Base-by-base conservation (phyloP, 305 asterid genomes). In the Caryopteris hybrid region DNA sequence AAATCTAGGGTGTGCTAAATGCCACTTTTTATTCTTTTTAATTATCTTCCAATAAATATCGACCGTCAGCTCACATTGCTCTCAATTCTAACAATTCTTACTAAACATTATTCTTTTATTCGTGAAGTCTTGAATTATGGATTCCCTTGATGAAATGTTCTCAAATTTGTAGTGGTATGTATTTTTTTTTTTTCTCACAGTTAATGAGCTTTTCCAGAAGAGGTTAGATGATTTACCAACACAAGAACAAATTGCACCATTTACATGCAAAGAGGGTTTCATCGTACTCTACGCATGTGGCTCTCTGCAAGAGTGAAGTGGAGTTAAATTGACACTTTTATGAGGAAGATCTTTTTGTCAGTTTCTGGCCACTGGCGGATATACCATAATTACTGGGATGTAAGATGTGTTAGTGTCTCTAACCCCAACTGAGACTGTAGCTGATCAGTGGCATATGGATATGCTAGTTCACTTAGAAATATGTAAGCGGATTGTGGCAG, bases 201-300 rank as follows among this genome's bases (percentile, higher is more conserved):
- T 20, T 64, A 57, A 51, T 68, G 63, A 68, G 73, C 70, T 41
- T 79, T 33, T 25, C 76, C 45, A 31, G 64, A 62, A 75, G 71
- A 62, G 64, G 56, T 45, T 59, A 51, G 71, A 33, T 64, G 72
- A 68, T 39, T 42, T 50, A 21, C 68, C 39, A 20, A 53, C 36
- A 3, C 52, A 13, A 60, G 62, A 65, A 58, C 12, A 64, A 51
- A 42, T 41, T 64, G 76, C 65, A 46, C 31, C 71, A 66, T 42
- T 25, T 74, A 41, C 51, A 56, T 61, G 46, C 34, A 38, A 64
- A 72, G 51, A 63, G 34, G 34, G 71, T 68, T 6, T 20, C 67
- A 57, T 23, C 42, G 14, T 50, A 57, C 47, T 17, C 10, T 52
- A 41, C 53, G 17, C 23, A 25, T 12, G 59, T 41, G 56, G 46